These are phyloP conservation scores for Acer negundo DNA, from an alignment of 345 rosid genomes.

Conservation along the genomic window DNA sequence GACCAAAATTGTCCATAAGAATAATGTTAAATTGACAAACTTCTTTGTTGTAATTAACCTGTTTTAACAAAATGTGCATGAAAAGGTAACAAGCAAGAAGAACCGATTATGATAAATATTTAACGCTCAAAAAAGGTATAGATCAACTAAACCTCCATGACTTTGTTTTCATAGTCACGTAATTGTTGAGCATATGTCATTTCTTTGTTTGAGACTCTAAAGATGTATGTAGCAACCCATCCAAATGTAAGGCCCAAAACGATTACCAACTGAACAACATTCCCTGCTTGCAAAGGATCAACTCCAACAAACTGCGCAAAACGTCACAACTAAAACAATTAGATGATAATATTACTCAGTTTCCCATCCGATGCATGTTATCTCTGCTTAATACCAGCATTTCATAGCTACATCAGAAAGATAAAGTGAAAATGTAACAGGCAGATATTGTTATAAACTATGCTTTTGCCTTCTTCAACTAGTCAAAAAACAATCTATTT, in stretches of 20 bases:
- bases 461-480: neutral
- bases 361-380: neutral
- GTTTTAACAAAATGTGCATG: neutral
- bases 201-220: slow-evolving; percentile 94
- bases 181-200: slow-evolving; percentile 96
- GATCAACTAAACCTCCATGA: slow-evolving; percentile 70
- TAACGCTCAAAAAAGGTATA: neutral
- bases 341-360: neutral
- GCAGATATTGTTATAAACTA: neutral
- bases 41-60: neutral
- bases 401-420: neutral
- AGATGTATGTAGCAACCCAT: slow-evolving; percentile 91
- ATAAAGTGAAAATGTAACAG: neutral
- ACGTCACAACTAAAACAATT: slow-evolving; percentile 9
- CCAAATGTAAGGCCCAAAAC: slow-evolving; percentile 90
- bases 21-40: neutral
- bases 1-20: neutral
- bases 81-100: neutral
- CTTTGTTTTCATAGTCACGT: slow-evolving; percentile 89
- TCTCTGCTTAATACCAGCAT: neutral
- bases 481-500: neutral
- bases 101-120: neutral
- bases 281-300: slow-evolving; percentile 90
- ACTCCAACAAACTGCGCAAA: slow-evolving; percentile 70
- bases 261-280: slow-evolving; percentile 76